Evolutionary conservation across 2,329 filamentous ascomycete genomes (phyloP), one percentile per base, ranked within the genome.

Genomic region (Furcasterigmium furcatum): DNA sequence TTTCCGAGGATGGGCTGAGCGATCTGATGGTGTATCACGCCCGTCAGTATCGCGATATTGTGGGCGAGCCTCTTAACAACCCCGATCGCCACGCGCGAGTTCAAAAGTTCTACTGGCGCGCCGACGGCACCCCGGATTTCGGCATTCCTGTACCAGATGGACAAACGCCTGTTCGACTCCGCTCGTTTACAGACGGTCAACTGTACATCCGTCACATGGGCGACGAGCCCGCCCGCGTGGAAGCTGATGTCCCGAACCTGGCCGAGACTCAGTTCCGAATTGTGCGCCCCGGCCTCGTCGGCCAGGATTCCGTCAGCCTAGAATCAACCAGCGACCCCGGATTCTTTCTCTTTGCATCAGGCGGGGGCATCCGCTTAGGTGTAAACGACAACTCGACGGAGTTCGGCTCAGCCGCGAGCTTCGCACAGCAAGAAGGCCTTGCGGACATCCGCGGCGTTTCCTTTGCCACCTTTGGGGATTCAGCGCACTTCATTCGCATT

Each of bases 91-190:
- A 52, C 4, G 58, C 60, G 4, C 35, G 57, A 5, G 56, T 62
- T 41, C 60, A 62, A 49, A 61, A 59, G 55, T 41, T 62, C 18
- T 59, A 60, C 52, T 61, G 59, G 60, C 49, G 52, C 38, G 49
- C 46, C 1, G 56, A 62, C 21, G 59, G 58, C 1, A 58, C 57
- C 2, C 59, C 59, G 1, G 58, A 61, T 30, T 56, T 62, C 41
- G 58, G 59, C 1, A 51, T 61, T 13, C 58, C 59, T 3, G 54
- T 61, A 10, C 46, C 59, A 3, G 52, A 54, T 18, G 52, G 52
- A 5, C 14, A 25, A 32, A 54, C 52, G 3, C 55, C 58, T 1
- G 49, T 59, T 2, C 41, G 56, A 12, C 41, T 61, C 14, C 46
- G 54, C 24, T 43, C 46, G 32, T 32, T 43, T 5, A 46, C 48